A percentile compares a stretch with the other conserved stretches of the same genome.
These are phyloP conservation scores for Niebla homalea DNA, from an alignment of 495 filamentous ascomycete genomes.

Conservation along the genomic window DNA sequence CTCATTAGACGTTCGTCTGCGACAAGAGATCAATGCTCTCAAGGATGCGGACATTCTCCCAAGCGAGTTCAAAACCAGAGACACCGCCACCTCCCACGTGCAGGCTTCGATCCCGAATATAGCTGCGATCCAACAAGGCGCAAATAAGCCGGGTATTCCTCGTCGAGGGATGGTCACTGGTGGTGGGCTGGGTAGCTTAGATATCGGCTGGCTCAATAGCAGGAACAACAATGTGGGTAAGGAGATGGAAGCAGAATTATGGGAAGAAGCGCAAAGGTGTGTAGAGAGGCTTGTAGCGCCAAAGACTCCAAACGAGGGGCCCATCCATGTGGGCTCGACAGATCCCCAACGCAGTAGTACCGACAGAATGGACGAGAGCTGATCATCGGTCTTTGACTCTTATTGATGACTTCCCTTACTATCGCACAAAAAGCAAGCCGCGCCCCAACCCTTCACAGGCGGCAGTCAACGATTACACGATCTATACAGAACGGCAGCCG, in stretches of 20 bases:
- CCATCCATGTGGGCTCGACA: not conserved
- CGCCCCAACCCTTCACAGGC: too few relatives aligned
- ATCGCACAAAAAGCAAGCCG: too few relatives aligned
- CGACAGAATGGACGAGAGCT: constrained; percentile 1
- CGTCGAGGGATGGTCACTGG: constrained; percentile 27
- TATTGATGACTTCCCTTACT: too few relatives aligned
- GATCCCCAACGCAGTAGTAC: not conserved
- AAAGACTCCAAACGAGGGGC: not conserved
- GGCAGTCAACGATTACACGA: too few relatives aligned
- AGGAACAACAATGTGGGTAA: constrained; percentile 61
- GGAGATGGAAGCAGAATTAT: constrained; percentile 68
- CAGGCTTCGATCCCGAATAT: constrained; percentile 18
- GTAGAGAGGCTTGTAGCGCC: constrained; percentile 20
- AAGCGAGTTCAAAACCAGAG: constrained; percentile 23
- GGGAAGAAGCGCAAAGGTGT: constrained; percentile 45
- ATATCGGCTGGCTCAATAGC: constrained; percentile 78
- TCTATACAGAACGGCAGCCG: too few relatives aligned
- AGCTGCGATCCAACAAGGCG: not conserved
- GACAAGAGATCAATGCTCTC: constrained; percentile 65
- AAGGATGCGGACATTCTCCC: constrained; percentile 64
- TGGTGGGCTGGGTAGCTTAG: constrained; percentile 48
- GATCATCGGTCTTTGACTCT: not conserved
- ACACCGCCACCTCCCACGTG: constrained; percentile 12
- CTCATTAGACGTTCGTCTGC: constrained; percentile 53
- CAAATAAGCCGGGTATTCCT: not conserved